Evolutionary conservation across 805 yeast genomes (phyloP), one percentile per base, ranked within the genome.

Genomic region (Starmera caribaea): DNA sequence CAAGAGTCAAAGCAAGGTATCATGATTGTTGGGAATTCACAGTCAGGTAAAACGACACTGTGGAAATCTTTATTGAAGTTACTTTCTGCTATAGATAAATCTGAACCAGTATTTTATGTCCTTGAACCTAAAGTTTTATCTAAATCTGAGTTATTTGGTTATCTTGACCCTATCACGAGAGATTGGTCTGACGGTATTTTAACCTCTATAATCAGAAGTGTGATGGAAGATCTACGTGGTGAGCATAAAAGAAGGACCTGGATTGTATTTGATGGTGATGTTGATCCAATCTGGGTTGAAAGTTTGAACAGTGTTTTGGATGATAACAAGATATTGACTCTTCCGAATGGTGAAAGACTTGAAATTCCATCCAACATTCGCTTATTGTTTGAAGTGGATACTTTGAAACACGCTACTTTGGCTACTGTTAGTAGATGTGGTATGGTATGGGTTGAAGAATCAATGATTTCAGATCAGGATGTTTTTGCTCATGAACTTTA

Each of bases 401-500:
- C 58, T 35, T 58, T 90, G 38, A 55, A 61, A 3, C 64, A 73
- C 47, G 83, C 95, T 0, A 90, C 97, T 0, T 86, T 86, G 1
- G 97, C 97, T 1, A 90, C 97, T 0, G 73, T 90, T 17, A 85
- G 92, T 58, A 73, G 97, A 55, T 89, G 97, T 66, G 96, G 95
- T 4, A 78, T 90, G 73, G 65, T 89, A 1, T 83, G 88, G 80
- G 61, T 85, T 47, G 79, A 76, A n/a, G 49, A 52, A 2, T 42
- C 46, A 7, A 41, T 58, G 1, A 50, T 66, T 3, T 34, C 45
- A 1, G 17, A 49, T 2, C 32, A 33, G 3, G 55, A 55, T 44
- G 26, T 55, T 8, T 39, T 53, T 9, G 38, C 48, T n/a, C 47
- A 58, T 21, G 50, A 61, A 21, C 7, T 53, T 12, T 36, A 35